A percentile compares a stretch with the other conserved stretches of the same genome.
phyloP scores from a whole-genome alignment of 2,329 filamentous ascomycete genomes.

The Onygenales sp. region DNA sequence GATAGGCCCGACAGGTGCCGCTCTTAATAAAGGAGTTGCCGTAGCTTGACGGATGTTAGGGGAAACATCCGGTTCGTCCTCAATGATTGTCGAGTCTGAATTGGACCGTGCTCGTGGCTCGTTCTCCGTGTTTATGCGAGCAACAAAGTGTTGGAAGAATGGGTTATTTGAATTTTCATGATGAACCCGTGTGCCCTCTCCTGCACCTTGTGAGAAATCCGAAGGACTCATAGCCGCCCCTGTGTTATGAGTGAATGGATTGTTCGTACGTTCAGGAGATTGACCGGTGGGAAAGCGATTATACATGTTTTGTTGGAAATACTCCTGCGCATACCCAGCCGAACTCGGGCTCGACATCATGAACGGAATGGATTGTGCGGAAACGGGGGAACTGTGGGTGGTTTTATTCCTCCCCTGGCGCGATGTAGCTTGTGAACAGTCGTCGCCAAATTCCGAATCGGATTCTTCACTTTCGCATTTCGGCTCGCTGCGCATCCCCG shows the following conservation, averaged over 20 bases:
- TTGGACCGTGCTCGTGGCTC: slow-evolving; percentile 10
- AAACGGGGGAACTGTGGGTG: slow-evolving; percentile 9
- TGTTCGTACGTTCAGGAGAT: slow-evolving; percentile 36
- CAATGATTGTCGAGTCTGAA: slow-evolving; percentile 18
- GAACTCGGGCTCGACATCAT: slow-evolving; percentile 9
- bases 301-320: slow-evolving; percentile 8
- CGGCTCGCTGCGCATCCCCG: neutral
- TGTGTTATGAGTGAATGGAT: slow-evolving; percentile 25
- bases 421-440: neutral
- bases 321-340: slow-evolving; percentile 16
- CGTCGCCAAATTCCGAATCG: neutral
- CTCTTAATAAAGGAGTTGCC: slow-evolving; percentile 17
- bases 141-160: slow-evolving; percentile 15
- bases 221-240: slow-evolving; percentile 6
- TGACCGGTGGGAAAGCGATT: neutral
- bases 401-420: slow-evolving; percentile 3
- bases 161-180: slow-evolving; percentile 11
- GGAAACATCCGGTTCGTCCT: slow-evolving; percentile 20
- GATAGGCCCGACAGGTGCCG: slow-evolving; percentile 5
- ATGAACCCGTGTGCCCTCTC: neutral
- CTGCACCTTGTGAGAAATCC: neutral
- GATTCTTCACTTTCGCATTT: neutral
- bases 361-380: slow-evolving; percentile 11
- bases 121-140: slow-evolving; percentile 8
- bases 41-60: slow-evolving; percentile 21